Conservation (phyloP, 192 early-diverging fungal species). For the Diversispora eburnea region DNA sequence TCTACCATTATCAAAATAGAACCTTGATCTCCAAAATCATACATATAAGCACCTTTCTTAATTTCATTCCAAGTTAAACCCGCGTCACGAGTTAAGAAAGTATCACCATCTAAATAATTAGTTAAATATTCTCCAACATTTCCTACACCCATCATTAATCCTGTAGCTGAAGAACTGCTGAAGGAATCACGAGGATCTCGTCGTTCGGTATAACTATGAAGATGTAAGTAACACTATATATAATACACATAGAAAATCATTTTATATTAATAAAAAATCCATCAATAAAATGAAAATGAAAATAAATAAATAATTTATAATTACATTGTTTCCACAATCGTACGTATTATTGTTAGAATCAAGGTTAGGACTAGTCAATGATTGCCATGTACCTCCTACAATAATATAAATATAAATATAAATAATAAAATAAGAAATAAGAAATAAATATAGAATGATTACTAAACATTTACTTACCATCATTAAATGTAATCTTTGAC, state of each 20-base stretch:
- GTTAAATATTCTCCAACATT: conserved; percentile 75
- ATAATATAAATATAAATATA: not conserved
- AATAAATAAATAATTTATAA: not conserved
- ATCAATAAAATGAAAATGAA: not conserved
- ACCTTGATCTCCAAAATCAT: conserved; percentile 94
- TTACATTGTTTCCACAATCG: not conserved
- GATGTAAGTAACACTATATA: conserved; percentile 61
- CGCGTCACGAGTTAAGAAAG: conserved; percentile 85
- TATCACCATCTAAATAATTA: conserved; percentile 68
- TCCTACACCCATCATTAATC: conserved; percentile 88
- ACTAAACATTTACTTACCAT: conserved; percentile 46
- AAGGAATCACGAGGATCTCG: conserved; percentile 73
- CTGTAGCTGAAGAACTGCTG: conserved; percentile 74
- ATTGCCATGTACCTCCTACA: not conserved
- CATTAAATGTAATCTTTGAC: conserved; percentile 84
- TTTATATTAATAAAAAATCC: not conserved
- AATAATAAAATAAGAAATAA: not conserved
- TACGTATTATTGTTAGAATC: not conserved
- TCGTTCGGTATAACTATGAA: conserved; percentile 88
- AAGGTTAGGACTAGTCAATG: not conserved
- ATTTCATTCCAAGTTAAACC: conserved; percentile 75
- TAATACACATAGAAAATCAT: no score
- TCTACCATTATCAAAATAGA: conserved; percentile 72
- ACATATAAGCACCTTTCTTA: conserved; percentile 58
- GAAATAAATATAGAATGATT: not conserved